phyloP scores from a whole-genome alignment of 495 filamentous ascomycete genomes.

The Daldinia bambusicola region DNA sequence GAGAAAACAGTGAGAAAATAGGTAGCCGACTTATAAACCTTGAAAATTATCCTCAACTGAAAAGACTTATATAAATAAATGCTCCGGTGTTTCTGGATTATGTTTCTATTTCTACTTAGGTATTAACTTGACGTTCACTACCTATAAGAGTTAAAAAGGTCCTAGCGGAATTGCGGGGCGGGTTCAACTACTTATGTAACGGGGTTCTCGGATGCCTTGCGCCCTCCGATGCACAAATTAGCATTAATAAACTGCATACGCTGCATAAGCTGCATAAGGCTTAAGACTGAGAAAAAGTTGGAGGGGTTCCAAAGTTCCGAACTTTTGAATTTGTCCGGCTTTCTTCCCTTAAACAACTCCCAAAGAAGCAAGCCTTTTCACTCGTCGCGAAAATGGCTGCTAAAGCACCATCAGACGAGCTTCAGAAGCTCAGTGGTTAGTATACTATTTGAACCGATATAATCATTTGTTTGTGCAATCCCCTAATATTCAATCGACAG shows the following conservation, averaged over 20 bases:
- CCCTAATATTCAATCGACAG: conserved; percentile 39
- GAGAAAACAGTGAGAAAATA: no score
- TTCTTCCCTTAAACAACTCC: conserved; percentile 2
- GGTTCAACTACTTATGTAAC: neutral
- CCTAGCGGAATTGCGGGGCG: neutral
- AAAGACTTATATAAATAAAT: no score
- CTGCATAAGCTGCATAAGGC: no score
- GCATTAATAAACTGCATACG: no score
- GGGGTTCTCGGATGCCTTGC: no score
- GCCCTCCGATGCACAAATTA: no score
- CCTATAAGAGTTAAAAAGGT: neutral
- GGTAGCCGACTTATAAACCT: no score
- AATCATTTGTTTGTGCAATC: neutral
- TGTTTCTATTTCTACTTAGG: no score
- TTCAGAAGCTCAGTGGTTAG: conserved; percentile 57
- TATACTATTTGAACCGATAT: conserved; percentile 4
- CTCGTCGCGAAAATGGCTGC: conserved; percentile 53
- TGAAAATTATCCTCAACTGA: no score
- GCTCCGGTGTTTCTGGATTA: no score
- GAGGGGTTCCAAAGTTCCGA: conserved; percentile 30
- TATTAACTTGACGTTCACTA: no score
- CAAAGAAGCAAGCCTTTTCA: conserved; percentile 4
- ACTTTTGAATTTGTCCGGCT: neutral
- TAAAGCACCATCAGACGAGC: conserved; percentile 55
- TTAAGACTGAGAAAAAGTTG: conserved; percentile 25